A percentile compares a stretch with the other conserved stretches of the same genome.
phyloP scores from a whole-genome alignment of 768 basidiomycete species.

The Gautieria morchelliformis region DNA sequence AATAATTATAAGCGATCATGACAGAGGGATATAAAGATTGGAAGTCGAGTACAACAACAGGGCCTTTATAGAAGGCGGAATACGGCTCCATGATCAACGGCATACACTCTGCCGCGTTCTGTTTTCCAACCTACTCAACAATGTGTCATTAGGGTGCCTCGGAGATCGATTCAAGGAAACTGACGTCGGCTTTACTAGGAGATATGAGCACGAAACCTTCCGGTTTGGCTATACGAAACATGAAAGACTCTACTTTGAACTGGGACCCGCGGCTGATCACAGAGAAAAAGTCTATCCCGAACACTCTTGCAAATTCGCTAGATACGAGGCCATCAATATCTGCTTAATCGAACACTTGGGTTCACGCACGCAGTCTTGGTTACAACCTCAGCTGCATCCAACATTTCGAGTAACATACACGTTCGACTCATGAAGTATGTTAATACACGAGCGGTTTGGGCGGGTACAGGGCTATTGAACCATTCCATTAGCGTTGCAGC shows the following conservation, averaged over 20 bases:
- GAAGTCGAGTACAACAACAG: slow-evolving; percentile 90
- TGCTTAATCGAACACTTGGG: not conserved
- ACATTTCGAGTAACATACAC: slow-evolving; percentile 61
- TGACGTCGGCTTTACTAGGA: slow-evolving; percentile 77
- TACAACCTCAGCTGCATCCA: slow-evolving; percentile 72
- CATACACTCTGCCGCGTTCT: slow-evolving; percentile 95
- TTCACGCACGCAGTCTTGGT: slow-evolving; percentile 79
- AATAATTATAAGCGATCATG: slow-evolving; percentile 99
- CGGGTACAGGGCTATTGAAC: slow-evolving; percentile 52
- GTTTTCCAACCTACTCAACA: slow-evolving; percentile 71
- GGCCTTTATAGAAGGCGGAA: slow-evolving; percentile 88
- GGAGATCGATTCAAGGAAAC: slow-evolving; percentile 14
- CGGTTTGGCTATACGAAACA: slow-evolving; percentile 95
- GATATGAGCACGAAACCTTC: slow-evolving; percentile 88
- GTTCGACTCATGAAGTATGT: slow-evolving; percentile 58
- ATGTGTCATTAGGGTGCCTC: slow-evolving; percentile 2
- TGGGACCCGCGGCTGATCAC: slow-evolving; percentile 93
- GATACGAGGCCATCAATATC: not conserved
- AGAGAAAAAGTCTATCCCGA: slow-evolving; percentile 94
- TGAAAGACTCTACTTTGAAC: slow-evolving; percentile 98
- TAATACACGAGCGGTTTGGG: slow-evolving; percentile 45
- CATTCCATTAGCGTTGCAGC: slow-evolving; percentile 52
- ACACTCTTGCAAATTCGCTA: slow-evolving; percentile 95
- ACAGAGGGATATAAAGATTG: slow-evolving; percentile 94
- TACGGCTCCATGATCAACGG: slow-evolving; percentile 92